phyloP scores from a whole-genome alignment of 306 rosid species.

The Morella rubra region DNA sequence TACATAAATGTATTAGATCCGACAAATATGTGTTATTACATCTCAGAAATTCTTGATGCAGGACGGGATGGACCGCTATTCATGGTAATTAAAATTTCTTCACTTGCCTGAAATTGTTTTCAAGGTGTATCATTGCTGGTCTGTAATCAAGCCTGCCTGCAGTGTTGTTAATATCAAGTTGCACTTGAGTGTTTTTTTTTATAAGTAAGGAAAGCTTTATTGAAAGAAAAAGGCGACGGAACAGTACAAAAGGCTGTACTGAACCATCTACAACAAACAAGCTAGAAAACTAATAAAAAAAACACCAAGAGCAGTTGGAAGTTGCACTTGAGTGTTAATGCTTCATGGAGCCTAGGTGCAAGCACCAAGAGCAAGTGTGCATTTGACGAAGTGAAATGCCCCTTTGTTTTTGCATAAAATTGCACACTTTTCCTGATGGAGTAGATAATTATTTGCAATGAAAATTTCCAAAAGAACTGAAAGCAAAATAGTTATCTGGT shows the following conservation, averaged over 20 bases:
- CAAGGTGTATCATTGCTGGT: neutral
- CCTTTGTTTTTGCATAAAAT: neutral
- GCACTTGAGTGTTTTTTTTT: too few species aligned
- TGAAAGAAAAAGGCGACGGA: too few species aligned
- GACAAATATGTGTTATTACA: conserved; percentile 62
- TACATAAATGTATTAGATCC: conserved; percentile 83
- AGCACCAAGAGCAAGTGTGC: neutral
- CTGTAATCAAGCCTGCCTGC: neutral
- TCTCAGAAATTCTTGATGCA: conserved; percentile 89
- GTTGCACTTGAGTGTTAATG: neutral
- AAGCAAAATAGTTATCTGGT: too few species aligned
- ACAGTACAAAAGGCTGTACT: too few species aligned
- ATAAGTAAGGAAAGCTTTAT: too few species aligned
- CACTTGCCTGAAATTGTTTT: conserved; percentile 16
- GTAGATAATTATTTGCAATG: too few species aligned
- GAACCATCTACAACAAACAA: too few species aligned
- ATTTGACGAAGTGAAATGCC: neutral
- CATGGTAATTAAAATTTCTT: conserved; percentile 60
- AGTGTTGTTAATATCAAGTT: neutral
- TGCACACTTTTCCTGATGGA: too few species aligned
- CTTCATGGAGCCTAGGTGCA: neutral
- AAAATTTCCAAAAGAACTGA: too few species aligned
- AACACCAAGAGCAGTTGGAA: too few species aligned
- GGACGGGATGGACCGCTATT: conserved; percentile 79
- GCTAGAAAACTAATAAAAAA: too few species aligned